A percentile compares a stretch with the other conserved stretches of the same genome.
Conservation (phyloP, 805 yeast species). For the Metschnikowia peoriensis region DNA sequence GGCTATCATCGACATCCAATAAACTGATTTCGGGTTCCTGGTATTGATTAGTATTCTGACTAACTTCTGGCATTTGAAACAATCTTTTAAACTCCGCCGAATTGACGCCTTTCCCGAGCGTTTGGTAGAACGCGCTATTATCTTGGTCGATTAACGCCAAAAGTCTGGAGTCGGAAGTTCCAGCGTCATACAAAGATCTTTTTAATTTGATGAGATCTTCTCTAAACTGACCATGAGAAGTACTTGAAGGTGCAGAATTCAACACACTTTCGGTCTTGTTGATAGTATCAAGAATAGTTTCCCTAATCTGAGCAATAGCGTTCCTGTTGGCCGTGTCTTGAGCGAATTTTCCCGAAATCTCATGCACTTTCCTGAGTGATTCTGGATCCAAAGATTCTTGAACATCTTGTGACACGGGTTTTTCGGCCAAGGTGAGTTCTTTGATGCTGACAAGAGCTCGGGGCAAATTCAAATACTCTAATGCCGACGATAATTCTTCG, state of each 20-base stretch:
- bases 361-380: conserved; percentile 15
- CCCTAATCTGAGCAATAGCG: conserved; percentile 29
- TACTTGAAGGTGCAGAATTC: conserved; percentile 7
- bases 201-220: conserved; percentile 58
- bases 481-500: conserved; percentile 72
- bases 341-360: conserved; percentile 24
- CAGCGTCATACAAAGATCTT: conserved; percentile 59
- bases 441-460: conserved; percentile 56
- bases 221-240: conserved; percentile 27
- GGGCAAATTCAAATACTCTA: conserved; percentile 80
- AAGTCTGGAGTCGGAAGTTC: conserved; percentile 55
- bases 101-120: conserved; percentile 40
- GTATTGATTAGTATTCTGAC: neutral
- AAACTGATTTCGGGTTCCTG: conserved; percentile 43
- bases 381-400: conserved; percentile 9
- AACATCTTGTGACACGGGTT: neutral
- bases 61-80: conserved; percentile 19
- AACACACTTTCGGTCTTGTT: conserved; percentile 30
- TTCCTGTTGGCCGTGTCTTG: conserved; percentile 37
- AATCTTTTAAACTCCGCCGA: conserved; percentile 38
- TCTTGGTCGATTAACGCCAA: conserved; percentile 44
- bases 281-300: conserved; percentile 36
- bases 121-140: conserved; percentile 23
- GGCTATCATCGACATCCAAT: conserved; percentile 65
- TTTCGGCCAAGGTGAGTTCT: conserved; percentile 26